These are phyloP conservation scores for Apiotrichum gracile DNA, from an alignment of 1,284 basidiomycete genomes.

Conservation along the genomic window DNA sequence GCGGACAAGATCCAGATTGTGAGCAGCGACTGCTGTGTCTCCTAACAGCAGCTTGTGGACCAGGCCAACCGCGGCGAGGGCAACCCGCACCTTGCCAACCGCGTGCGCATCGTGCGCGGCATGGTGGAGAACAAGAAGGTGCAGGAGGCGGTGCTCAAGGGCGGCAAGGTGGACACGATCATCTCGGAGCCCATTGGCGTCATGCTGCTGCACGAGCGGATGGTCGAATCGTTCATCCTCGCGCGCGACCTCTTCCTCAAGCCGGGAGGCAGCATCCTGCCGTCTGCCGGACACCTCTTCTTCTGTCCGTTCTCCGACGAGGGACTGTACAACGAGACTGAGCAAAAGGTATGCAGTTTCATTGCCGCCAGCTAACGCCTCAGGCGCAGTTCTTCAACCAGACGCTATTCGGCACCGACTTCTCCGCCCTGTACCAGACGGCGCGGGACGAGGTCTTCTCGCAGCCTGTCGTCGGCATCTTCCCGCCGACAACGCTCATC, in stretches of 20 bases:
- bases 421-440: slow-evolving; percentile 34
- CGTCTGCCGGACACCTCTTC: slow-evolving; percentile 49
- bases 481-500: slow-evolving; percentile 42
- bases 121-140: slow-evolving; percentile 43
- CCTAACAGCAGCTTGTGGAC: slow-evolving; percentile 36
- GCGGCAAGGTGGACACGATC: slow-evolving; percentile 50
- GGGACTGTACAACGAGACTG: slow-evolving; percentile 49
- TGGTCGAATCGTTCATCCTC: slow-evolving; percentile 51
- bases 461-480: slow-evolving; percentile 48
- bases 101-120: slow-evolving; percentile 38
- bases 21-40: slow-evolving; percentile 4
- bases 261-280: slow-evolving; percentile 49
- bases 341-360: slow-evolving; percentile 43
- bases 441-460: slow-evolving; percentile 44
- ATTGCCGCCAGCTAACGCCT: not conserved
- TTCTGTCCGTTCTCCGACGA: slow-evolving; percentile 51
- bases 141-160: slow-evolving; percentile 33
- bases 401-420: slow-evolving; percentile 46
- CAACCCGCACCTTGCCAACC: slow-evolving; percentile 37
- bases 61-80: slow-evolving; percentile 34
- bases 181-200: slow-evolving; percentile 53
- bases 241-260: slow-evolving; percentile 50
- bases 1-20: slow-evolving; percentile 49
- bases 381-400: slow-evolving; percentile 48
- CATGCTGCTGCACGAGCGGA: slow-evolving; percentile 51